Evolutionary conservation across 805 yeast species (phyloP), one percentile per base, ranked within the genome.

Genomic region (Myxozyma mucilagina): DNA sequence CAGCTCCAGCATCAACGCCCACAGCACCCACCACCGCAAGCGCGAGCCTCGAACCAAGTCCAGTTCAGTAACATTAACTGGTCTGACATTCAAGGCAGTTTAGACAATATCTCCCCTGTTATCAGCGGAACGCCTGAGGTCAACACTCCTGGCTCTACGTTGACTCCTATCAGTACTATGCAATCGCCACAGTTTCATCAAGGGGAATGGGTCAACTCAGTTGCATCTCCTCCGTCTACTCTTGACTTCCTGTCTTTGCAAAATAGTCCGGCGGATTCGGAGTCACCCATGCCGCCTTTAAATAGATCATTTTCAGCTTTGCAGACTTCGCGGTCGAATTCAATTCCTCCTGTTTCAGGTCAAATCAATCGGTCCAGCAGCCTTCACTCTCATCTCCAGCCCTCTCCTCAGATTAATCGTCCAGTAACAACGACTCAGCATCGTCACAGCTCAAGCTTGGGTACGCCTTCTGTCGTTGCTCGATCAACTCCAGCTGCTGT

Each of bases 121-220:
- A 3, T 41, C 9, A 24, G 14, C 11, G 47, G 31, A 9, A 11
- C 50, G 13, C 24, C 47, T 11, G 48, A 39, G n/a, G 39, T 47
- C 6, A n/a, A 31, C 11, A 32, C 56, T 9, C 56, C 49, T 3
- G 38, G 24, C 4, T 32, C 38, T 2, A 31, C 13, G 39, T 32
- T 32, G 36, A 51, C 60, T 20, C 52, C 54, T n/a, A 20, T 38
- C 35, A 53, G 61, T 34, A 4, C 58, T 8, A 32, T 47, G 38
- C 58, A 59, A 56, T 53, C 58, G 3, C 58, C 62, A 16, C 34
- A 8, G 14, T 10, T 53, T 4, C 47, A n/a, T 20, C 62, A 47
- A 36, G 36, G 35, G 4, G 20, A 41, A 8, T 59, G 62, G 62
- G 32, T 38, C 2, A 39, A 24, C 20, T 41, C 45, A 16, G 54